These are phyloP conservation scores for Ophiocordyceps polyrhachis-furcata DNA, from an alignment of 2,329 filamentous ascomycete genomes.

Conservation along the genomic window DNA sequence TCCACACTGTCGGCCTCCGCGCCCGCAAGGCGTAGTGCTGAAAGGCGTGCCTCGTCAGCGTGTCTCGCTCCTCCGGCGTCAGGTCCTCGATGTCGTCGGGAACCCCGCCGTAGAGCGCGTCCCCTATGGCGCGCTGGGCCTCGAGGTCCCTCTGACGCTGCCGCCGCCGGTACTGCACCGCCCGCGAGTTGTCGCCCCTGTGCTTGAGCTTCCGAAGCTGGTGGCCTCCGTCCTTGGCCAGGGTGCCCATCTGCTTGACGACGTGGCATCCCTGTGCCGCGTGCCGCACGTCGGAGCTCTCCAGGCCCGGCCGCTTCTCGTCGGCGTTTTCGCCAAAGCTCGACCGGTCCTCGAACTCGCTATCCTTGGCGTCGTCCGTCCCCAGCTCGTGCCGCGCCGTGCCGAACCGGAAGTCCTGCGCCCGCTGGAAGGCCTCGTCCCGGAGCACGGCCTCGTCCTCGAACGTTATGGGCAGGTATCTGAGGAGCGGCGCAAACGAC, in stretches of 20 bases:
- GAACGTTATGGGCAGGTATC: constrained; percentile 82
- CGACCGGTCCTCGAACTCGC: constrained; percentile 17
- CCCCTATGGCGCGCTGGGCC: constrained; percentile 52
- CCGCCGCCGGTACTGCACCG: constrained; percentile 27
- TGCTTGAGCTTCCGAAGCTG: constrained; percentile 25
- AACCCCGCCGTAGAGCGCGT: constrained; percentile 70
- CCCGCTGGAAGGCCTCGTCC: constrained; percentile 71
- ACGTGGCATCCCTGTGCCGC: constrained; percentile 6
- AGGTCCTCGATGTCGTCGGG: constrained; percentile 91
- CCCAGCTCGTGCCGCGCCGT: constrained; percentile 29
- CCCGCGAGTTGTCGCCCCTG: constrained; percentile 15
- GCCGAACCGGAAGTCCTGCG: constrained; percentile 53
- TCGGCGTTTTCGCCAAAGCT: constrained; percentile 24
- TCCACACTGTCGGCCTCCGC: constrained; percentile 76
- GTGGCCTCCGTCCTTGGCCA: constrained; percentile 25
- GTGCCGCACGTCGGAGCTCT: constrained; percentile 12
- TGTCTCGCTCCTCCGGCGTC: constrained; percentile 73
- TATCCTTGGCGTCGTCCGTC: constrained; percentile 7
- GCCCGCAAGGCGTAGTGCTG: constrained; percentile 76
- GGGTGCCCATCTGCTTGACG: constrained; percentile 12
- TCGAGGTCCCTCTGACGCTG: constrained; percentile 46
- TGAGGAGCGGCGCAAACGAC: constrained; percentile 69
- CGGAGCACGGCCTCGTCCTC: constrained; percentile 89
- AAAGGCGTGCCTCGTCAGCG: constrained; percentile 72
- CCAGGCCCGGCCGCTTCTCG: constrained; percentile 20